phyloP scores from a whole-genome alignment of 2,329 filamentous ascomycete genomes.

The Aspergillus aculeatus region DNA sequence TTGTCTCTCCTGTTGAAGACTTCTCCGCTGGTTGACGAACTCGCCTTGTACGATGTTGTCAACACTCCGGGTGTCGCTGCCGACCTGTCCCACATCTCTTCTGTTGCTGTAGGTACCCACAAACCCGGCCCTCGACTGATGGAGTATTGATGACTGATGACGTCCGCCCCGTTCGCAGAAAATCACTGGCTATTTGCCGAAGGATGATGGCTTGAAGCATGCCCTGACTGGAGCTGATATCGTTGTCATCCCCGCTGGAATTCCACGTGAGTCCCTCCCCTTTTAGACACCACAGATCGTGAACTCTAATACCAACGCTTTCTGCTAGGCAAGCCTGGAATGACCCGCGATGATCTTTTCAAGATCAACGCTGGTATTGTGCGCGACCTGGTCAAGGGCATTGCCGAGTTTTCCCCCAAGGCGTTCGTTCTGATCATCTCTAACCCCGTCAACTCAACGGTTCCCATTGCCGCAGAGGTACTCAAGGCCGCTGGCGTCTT shows the following conservation, averaged over 20 bases:
- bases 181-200: constrained; percentile 83
- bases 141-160: background rate
- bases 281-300: background rate
- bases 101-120: constrained; percentile 66
- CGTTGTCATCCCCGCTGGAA: constrained; percentile 94
- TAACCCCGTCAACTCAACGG: constrained; percentile 99
- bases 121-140: constrained; percentile 1
- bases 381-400: constrained; percentile 83
- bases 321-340: constrained; percentile 85
- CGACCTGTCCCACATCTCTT: constrained; percentile 96
- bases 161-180: constrained; percentile 56
- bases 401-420: constrained; percentile 85
- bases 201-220: constrained; percentile 77
- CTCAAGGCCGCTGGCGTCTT: constrained; percentile 92
- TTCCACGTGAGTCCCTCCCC: constrained; percentile 71
- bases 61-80: constrained; percentile 95
- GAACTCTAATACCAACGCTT: constrained; percentile 3
- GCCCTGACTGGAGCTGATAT: constrained; percentile 93
- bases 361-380: constrained; percentile 99
- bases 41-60: constrained; percentile 98
- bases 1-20: constrained; percentile 95
- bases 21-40: constrained; percentile 81
- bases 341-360: constrained; percentile 99
- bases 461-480: constrained; percentile 95
- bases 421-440: constrained; percentile 96